Conservation (phyloP, 202 grass and related monocot genomes). For the Zizania palustris region DNA sequence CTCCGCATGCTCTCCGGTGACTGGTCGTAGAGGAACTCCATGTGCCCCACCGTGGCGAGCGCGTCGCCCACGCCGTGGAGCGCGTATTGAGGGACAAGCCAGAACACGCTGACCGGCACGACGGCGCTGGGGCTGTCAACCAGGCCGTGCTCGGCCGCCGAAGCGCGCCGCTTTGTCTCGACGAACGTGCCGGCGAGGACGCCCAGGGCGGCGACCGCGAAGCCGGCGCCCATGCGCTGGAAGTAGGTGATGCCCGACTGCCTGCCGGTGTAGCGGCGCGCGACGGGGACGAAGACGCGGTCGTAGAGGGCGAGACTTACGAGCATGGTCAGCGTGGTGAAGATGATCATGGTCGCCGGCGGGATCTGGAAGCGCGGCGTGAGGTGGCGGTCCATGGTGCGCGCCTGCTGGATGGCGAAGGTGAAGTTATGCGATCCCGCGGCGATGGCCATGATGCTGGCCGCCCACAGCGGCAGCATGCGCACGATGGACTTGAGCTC, state of each 20-base stretch:
- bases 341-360: slow-evolving; percentile 54
- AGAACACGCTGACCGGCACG: slow-evolving; percentile 57
- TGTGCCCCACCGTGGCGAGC: slow-evolving; percentile 71
- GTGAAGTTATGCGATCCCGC: slow-evolving; percentile 71
- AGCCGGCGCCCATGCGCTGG: slow-evolving; percentile 73
- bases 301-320: slow-evolving; percentile 70
- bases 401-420: slow-evolving; percentile 61
- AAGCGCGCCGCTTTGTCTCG: slow-evolving; percentile 50
- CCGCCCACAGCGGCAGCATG: slow-evolving; percentile 63
- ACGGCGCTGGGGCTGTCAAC: slow-evolving; percentile 16
- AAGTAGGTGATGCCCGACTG: slow-evolving; percentile 67
- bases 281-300: slow-evolving; percentile 54
- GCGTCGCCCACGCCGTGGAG: slow-evolving; percentile 63
- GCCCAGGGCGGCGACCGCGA: slow-evolving; percentile 50
- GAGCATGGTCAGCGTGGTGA: slow-evolving; percentile 58
- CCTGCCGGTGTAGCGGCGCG: slow-evolving; percentile 47
- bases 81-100: slow-evolving; percentile 62
- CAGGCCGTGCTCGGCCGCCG: slow-evolving; percentile 52
- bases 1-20: slow-evolving; percentile 83
- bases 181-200: slow-evolving; percentile 65
- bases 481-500: slow-evolving; percentile 69
- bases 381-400: background rate
- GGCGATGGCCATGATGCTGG: slow-evolving; percentile 60
- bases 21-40: slow-evolving; percentile 83
- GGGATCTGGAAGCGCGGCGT: slow-evolving; percentile 61